phyloP scores from a whole-genome alignment of 768 basidiomycete species.

The Macrolepiota albuminosa region DNA sequence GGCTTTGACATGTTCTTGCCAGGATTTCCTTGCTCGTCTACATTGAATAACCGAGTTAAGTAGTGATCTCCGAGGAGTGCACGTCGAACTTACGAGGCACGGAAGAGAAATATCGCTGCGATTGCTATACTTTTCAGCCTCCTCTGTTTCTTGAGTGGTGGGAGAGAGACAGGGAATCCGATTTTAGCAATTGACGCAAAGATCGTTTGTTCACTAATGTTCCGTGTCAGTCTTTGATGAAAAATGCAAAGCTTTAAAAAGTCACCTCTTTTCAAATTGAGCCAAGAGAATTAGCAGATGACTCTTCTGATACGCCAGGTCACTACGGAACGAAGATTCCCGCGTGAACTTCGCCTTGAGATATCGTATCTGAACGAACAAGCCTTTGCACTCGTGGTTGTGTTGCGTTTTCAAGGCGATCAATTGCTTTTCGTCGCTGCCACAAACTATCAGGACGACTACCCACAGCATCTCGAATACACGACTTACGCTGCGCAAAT shows the following conservation, averaged over 20 bases:
- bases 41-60: not conserved
- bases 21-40: slow-evolving; percentile 57
- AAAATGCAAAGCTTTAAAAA: not conserved
- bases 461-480: not conserved
- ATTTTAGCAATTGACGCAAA: slow-evolving; percentile 72
- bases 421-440: slow-evolving; percentile 51
- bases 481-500: slow-evolving; percentile 54
- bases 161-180: slow-evolving; percentile 53
- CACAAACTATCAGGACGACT: slow-evolving; percentile 7
- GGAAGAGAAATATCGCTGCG: slow-evolving; percentile 59
- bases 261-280: slow-evolving; percentile 68
- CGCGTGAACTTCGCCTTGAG: slow-evolving; percentile 89
- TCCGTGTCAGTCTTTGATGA: not conserved
- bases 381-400: slow-evolving; percentile 84
- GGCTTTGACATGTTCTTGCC: slow-evolving; percentile 57
- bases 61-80: not conserved
- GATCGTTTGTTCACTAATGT: slow-evolving; percentile 61
- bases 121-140: slow-evolving; percentile 54
- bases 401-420: slow-evolving; percentile 58
- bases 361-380: slow-evolving; percentile 88
- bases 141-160: slow-evolving; percentile 35
- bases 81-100: slow-evolving; percentile 48
- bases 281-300: slow-evolving; percentile 77
- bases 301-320: slow-evolving; percentile 81
- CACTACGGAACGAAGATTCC: slow-evolving; percentile 74